Evolutionary conservation across 2,329 filamentous ascomycete genomes (phyloP).

Genomic region (Fusarium solani-melongenae): DNA sequence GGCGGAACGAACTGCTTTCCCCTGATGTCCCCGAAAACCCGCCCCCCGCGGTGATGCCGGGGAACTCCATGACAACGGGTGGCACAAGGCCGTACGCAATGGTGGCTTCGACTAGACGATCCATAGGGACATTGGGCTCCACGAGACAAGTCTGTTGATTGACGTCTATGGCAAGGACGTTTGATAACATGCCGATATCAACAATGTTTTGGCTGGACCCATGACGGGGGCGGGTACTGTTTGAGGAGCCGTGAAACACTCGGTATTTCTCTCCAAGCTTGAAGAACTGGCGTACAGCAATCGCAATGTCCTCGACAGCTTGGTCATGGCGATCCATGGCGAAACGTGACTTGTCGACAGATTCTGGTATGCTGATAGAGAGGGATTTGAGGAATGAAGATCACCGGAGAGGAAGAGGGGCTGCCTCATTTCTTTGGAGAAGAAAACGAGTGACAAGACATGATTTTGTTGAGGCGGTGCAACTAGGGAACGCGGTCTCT

Average conservation of each 20-base stretch:
- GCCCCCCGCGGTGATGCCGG: constrained; percentile 75
- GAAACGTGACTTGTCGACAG: neutral
- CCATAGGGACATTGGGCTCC: constrained; percentile 78
- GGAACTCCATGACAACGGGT: constrained; percentile 78
- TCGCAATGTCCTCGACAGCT: constrained; percentile 56
- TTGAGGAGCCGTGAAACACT: constrained; percentile 79
- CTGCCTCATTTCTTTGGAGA: neutral
- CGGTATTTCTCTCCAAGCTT: constrained; percentile 67
- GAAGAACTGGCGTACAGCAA: constrained; percentile 57
- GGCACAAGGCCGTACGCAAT: constrained; percentile 65
- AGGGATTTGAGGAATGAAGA: neutral
- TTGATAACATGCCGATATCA: constrained; percentile 36
- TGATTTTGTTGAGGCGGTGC: neutral
- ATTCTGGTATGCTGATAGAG: neutral
- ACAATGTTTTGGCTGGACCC: constrained; percentile 28
- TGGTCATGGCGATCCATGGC: constrained; percentile 60
- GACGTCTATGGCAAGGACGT: constrained; percentile 23
- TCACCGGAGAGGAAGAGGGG: neutral
- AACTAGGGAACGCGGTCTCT: neutral
- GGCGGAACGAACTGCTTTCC: constrained; percentile 73
- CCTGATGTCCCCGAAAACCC: constrained; percentile 74
- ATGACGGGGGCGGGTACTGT: constrained; percentile 70
- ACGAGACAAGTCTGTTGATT: constrained; percentile 53
- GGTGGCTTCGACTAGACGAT: constrained; percentile 68
- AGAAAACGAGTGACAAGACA: neutral